phyloP scores from a whole-genome alignment of 139 green algal species.

The Micromonas commoda region DNA sequence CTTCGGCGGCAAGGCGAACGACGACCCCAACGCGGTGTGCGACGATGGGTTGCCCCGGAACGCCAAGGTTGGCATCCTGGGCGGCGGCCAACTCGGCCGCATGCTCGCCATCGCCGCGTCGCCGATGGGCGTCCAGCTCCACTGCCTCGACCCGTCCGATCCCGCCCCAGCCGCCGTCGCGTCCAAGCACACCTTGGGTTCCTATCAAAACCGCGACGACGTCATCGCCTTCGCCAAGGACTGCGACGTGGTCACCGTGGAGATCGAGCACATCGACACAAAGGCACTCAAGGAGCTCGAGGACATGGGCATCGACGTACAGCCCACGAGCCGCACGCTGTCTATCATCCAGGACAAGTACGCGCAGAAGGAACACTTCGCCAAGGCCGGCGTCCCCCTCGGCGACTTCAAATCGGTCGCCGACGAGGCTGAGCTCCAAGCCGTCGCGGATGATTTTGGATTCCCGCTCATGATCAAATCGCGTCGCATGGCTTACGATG shows the following conservation, averaged over 20 bases:
- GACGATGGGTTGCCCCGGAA: slow-evolving; percentile 31
- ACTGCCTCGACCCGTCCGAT: slow-evolving; percentile 77
- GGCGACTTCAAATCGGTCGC: slow-evolving; percentile 59
- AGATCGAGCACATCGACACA: slow-evolving; percentile 96
- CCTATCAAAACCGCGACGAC: slow-evolving; percentile 52
- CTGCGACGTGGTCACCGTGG: slow-evolving; percentile 87
- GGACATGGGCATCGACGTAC: slow-evolving; percentile 61
- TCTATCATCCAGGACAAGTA: slow-evolving; percentile 84
- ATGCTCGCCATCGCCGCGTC: slow-evolving; percentile 88
- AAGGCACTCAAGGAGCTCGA: slow-evolving; percentile 66
- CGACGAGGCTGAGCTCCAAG: slow-evolving; percentile 33
- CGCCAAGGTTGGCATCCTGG: slow-evolving; percentile 80
- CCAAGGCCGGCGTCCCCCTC: slow-evolving; percentile 60
- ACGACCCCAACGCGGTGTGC: not conserved
- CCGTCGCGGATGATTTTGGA: slow-evolving; percentile 54
- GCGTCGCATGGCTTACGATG: slow-evolving; percentile 82
- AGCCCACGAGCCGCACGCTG: slow-evolving; percentile 54
- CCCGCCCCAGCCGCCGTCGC: slow-evolving; percentile 56
- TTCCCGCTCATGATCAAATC: slow-evolving; percentile 96
- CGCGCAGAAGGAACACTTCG: slow-evolving; percentile 88
- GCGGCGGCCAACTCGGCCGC: slow-evolving; percentile 91
- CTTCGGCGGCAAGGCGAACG: no score
- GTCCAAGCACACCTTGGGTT: slow-evolving; percentile 21
- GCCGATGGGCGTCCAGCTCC: slow-evolving; percentile 73
- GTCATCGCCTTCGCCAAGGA: slow-evolving; percentile 65